Evolutionary conservation across 768 basidiomycete species (phyloP), one percentile per base, ranked within the genome.

Genomic region (Coprinopsis marcescibilis): DNA sequence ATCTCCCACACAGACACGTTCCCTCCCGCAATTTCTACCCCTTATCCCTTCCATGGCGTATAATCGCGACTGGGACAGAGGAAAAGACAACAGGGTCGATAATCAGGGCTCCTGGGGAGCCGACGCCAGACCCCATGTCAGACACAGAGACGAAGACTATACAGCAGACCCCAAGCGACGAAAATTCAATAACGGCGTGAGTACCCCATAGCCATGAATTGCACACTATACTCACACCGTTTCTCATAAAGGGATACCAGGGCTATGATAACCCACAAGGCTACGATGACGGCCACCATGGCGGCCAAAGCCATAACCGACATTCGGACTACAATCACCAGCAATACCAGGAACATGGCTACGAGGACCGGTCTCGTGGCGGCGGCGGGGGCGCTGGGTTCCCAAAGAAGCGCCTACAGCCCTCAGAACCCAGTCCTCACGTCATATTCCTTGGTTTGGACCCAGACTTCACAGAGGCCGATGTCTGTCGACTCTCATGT

Each of bases 401-500:
- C 57, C 60, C 60, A 60, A 89, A 89, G 72, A 89, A 89, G 64
- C 85, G 88, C 44, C 73, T 89, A 33, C 72, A 78, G 48, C 85
- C 89, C 24, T 92, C 89, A 45, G 88, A 90, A 62, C 84, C 89
- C 38, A 90, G 87, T 61, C 81, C 84, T 36, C 92, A 97, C 69
- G 89, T 97, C 62, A 95, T 96, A 60, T 95, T 96, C 66, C 81
- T 97, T 51, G 93, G 93, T 46, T 67, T 97, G 49, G 93, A 96
- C 65, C 81, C 83, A 47, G 91, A 92, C 64, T 89, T 94, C 59
- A 85, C 85, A 45, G 93, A 96, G 73, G 82, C 85, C 57, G 91
- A 94, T 75, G 93, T 96, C 67, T 70, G 86, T 83, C 58, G 61
- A 65, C 58, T 62, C 54, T 57, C 58, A 57, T 63, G 54, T 58